Percentiles rank a stretch among this genome's conserved stretches.
Conservation (phyloP, 805 yeast species). For the Candida sphagnicola region DNA sequence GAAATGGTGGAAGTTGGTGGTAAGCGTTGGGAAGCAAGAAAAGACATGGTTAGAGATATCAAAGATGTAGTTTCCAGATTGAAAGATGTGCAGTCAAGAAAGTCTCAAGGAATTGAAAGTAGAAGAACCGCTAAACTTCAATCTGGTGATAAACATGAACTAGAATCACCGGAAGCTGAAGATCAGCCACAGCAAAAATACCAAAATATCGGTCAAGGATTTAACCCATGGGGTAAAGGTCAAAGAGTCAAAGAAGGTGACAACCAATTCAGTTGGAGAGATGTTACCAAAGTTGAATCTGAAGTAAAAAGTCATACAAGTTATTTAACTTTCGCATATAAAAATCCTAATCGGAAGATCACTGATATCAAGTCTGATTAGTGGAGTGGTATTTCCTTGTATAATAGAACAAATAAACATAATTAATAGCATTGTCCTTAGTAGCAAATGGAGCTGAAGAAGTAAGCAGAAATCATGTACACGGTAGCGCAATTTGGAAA, state of each 20-base stretch:
- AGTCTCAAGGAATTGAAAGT: constrained; percentile 59
- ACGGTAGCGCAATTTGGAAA: too few relatives aligned
- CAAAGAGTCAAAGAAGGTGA: constrained; percentile 85
- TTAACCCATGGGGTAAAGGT: constrained; percentile 93
- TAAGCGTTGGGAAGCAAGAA: constrained; percentile 83
- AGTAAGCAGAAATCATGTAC: too few relatives aligned
- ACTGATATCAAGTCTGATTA: background rate
- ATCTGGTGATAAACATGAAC: constrained; percentile 19
- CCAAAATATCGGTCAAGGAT: constrained; percentile 46
- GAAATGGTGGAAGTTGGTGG: constrained; percentile 93
- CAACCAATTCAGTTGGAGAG: constrained; percentile 68
- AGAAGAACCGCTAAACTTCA: constrained; percentile 39
- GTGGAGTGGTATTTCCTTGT: too few relatives aligned
- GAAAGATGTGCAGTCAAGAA: constrained; percentile 70
- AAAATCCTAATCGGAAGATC: constrained; percentile 9
- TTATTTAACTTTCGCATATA: constrained; percentile 83
- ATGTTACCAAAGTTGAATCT: constrained; percentile 77
- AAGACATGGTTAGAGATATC: constrained; percentile 77
- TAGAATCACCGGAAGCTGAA: constrained; percentile 15
- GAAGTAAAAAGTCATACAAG: constrained; percentile 94
- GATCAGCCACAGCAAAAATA: constrained; percentile 25
- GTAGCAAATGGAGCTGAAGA: too few relatives aligned
- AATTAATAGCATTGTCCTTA: too few relatives aligned
- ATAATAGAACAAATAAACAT: too few relatives aligned
- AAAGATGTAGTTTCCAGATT: constrained; percentile 75